Evolutionary conservation across 176 grass and related monocot species (phyloP).

Genomic region (Avena insularis): DNA sequence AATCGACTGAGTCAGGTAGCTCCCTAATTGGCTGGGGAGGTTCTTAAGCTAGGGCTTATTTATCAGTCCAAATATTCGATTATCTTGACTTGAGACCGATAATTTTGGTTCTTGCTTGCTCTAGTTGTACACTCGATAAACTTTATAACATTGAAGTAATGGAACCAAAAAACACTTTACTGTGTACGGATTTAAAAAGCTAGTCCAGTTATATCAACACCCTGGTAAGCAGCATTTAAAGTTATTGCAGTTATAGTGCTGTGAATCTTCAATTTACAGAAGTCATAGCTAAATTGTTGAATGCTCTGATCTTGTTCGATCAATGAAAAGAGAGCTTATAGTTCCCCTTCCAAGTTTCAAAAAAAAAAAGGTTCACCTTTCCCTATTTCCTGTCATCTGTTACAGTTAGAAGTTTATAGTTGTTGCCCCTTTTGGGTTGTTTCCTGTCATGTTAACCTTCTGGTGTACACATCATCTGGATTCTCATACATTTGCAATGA

Average conservation of each 20-base stretch:
- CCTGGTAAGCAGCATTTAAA: neutral
- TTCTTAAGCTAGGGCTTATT: too few relatives aligned
- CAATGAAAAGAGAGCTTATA: neutral
- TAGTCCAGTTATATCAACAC: neutral
- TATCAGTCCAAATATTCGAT: neutral
- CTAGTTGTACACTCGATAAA: neutral
- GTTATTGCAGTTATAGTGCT: neutral
- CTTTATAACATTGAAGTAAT: neutral
- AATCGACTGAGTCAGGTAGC: conserved; percentile 16
- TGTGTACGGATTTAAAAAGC: neutral
- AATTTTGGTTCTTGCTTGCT: conserved; percentile 10
- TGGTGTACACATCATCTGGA: neutral
- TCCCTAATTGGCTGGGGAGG: neutral
- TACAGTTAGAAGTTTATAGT: conserved; percentile 1
- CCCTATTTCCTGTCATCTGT: conserved; percentile 12
- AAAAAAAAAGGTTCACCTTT: neutral
- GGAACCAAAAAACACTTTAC: neutral
- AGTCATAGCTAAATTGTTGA: neutral
- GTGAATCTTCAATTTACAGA: neutral
- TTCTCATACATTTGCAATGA: neutral
- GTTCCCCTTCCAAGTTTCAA: neutral
- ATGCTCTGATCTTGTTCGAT: neutral
- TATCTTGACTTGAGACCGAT: neutral
- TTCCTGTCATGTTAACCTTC: conserved; percentile 13
- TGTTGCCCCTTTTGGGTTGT: neutral